Evolutionary conservation across 495 filamentous ascomycete genomes (phyloP).

Genomic region (Neurospora hispaniola): DNA sequence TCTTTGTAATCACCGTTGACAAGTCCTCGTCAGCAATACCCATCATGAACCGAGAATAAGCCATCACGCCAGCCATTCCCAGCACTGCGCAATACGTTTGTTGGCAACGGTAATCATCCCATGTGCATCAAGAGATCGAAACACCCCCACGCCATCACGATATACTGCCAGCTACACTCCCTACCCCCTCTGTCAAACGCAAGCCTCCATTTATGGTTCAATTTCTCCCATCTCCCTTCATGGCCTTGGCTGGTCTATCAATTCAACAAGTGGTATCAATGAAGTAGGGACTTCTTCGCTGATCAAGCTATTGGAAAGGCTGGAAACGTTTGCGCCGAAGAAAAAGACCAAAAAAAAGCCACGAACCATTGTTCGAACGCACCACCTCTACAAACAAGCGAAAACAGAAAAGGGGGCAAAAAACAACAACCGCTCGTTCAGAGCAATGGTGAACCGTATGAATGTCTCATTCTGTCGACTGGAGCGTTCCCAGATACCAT

Average conservation of each 20-base stretch:
- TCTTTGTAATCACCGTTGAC: background rate
- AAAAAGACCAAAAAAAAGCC: background rate
- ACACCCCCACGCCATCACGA: background rate
- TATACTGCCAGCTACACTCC: background rate
- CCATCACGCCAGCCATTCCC: background rate
- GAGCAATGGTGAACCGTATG: background rate
- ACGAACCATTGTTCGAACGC: background rate
- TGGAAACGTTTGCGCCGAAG: no score
- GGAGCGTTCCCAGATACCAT: background rate
- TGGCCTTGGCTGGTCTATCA: no score
- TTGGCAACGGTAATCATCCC: background rate
- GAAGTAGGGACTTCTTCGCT: no score
- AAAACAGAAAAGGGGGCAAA: background rate
- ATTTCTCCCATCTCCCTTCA: no score
- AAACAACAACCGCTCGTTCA: background rate
- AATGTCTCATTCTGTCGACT: background rate
- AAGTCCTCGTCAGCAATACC: background rate
- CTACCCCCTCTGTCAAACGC: background rate
- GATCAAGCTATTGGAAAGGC: no score
- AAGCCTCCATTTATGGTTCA: background rate
- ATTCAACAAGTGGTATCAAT: no score
- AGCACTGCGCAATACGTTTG: background rate
- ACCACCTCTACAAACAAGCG: background rate
- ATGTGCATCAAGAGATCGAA: background rate
- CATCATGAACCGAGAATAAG: background rate